phyloP scores from a whole-genome alignment of 73 alveolate genomes.

The Tetrahymena borealis region DNA sequence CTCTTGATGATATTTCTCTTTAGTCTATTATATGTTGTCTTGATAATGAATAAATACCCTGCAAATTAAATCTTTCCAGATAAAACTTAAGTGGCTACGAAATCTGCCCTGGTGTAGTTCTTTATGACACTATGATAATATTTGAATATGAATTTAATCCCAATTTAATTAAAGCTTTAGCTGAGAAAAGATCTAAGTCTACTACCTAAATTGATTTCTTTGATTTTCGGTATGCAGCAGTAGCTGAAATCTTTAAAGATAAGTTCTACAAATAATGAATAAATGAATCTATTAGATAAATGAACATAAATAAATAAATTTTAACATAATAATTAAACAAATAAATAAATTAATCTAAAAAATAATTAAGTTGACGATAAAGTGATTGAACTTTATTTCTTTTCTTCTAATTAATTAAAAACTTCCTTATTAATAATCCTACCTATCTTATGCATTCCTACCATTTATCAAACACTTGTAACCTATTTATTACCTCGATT shows the following conservation, averaged over 20 bases:
- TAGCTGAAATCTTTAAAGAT: neutral
- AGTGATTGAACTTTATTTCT: no score
- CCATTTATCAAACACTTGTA: no score
- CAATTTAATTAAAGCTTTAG: neutral
- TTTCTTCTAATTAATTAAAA: no score
- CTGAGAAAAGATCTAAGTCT: neutral
- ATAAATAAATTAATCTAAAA: no score
- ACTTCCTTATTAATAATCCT: no score
- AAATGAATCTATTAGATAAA: neutral
- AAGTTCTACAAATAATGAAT: neutral
- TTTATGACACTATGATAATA: neutral
- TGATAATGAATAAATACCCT: neutral
- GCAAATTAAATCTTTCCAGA: neutral
- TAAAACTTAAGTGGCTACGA: neutral
- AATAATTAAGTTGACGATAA: no score
- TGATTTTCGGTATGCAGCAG: neutral
- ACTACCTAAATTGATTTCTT: neutral
- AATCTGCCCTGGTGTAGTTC: neutral
- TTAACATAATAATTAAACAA: neutral
- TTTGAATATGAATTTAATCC: neutral
- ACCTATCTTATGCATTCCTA: no score
- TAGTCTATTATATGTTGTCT: neutral
- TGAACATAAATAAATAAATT: neutral
- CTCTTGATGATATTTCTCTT: neutral
- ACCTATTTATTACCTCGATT: no score